phyloP scores from a whole-genome alignment of 371 early-diverging fungal genomes.

The Mortierella sp. region DNA sequence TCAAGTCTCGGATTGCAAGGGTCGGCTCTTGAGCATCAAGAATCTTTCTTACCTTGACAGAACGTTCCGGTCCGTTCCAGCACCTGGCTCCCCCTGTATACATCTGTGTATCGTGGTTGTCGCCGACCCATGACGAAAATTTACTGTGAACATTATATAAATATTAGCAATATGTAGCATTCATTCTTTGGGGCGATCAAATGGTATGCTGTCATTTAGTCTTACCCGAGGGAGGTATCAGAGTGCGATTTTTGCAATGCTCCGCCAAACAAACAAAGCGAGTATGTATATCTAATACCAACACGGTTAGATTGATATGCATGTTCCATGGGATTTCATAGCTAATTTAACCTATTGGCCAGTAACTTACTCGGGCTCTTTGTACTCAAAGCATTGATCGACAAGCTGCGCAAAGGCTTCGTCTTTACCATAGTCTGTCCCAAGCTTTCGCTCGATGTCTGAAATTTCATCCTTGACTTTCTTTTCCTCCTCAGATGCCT shows the following conservation, averaged over 20 bases:
- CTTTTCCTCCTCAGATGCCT: conserved; percentile 58
- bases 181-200: background rate
- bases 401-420: conserved; percentile 72
- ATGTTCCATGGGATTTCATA: background rate
- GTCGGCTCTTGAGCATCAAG: too few species aligned
- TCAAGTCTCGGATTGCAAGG: too few species aligned
- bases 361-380: conserved; percentile 73
- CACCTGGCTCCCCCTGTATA: conserved; percentile 84
- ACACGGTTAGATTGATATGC: background rate
- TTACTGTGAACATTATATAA: conserved; percentile 8
- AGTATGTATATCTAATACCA: conserved; percentile 69
- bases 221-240: conserved; percentile 78
- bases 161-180: background rate
- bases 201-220: background rate
- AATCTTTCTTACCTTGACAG: conserved; percentile 60
- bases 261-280: conserved; percentile 82
- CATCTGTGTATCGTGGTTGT: conserved; percentile 67
- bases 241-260: conserved; percentile 77
- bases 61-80: conserved; percentile 95
- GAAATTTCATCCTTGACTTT: conserved; percentile 56
- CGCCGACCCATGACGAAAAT: conserved; percentile 48
- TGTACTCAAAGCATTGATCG: conserved; percentile 75
- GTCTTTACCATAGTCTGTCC: conserved; percentile 71
- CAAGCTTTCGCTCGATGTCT: conserved; percentile 60
- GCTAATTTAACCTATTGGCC: background rate